Percentiles rank a stretch among this genome's conserved stretches.
phyloP scores from a whole-genome alignment of 768 basidiomycete genomes.

The Mycena chlorophos region DNA sequence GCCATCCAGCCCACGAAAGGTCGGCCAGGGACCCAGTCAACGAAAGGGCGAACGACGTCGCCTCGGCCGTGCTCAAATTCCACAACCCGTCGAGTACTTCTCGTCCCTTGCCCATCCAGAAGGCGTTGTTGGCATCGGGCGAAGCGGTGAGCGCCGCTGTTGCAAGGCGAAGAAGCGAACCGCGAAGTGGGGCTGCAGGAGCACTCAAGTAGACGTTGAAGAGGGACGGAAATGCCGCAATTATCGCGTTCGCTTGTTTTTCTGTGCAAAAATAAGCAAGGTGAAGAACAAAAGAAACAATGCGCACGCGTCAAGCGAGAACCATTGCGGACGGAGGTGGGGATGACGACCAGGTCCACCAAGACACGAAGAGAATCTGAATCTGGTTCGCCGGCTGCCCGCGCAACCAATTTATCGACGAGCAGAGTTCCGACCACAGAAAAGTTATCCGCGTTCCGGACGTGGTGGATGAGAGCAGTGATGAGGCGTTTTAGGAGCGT shows the following conservation, averaged over 20 bases:
- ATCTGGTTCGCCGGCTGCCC: conserved; percentile 26
- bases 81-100: conserved; percentile 57
- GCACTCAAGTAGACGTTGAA: conserved; percentile 24
- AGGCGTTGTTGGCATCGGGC: conserved; percentile 39
- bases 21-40: conserved; percentile 64
- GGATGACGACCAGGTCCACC: conserved; percentile 56
- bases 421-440: conserved; percentile 55
- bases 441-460: conserved; percentile 68
- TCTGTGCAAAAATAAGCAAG: conserved; percentile 26
- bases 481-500: conserved; percentile 69
- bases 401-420: conserved; percentile 37
- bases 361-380: conserved; percentile 49
- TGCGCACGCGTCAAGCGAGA: conserved; percentile 62
- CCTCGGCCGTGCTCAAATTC: conserved; percentile 23
- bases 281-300: neutral
- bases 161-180: conserved; percentile 40
- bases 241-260: conserved; percentile 36
- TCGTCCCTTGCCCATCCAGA: conserved; percentile 56
- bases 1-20: conserved; percentile 78
- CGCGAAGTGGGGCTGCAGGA: conserved; percentile 26
- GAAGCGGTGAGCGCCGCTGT: conserved; percentile 41
- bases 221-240: conserved; percentile 31
- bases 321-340: conserved; percentile 68
- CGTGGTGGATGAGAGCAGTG: conserved; percentile 83
- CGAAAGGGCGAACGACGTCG: conserved; percentile 46